Evolutionary conservation across 257 asterid species (phyloP).

Genomic region (Solanum pinnatisectum): DNA sequence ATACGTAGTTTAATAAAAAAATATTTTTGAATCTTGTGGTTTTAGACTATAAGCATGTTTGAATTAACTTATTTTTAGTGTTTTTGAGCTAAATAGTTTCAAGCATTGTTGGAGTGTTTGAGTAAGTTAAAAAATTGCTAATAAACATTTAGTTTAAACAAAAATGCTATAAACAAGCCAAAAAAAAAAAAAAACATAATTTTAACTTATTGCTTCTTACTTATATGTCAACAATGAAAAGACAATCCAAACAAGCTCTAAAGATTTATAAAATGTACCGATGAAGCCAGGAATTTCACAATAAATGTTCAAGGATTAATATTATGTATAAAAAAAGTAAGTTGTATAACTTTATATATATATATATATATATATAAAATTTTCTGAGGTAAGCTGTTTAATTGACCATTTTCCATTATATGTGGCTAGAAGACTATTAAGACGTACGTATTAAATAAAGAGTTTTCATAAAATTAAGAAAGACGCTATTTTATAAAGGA

Average conservation of each 20-base stretch:
- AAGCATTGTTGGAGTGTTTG: background rate
- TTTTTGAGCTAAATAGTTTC: background rate
- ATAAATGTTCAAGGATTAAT: background rate
- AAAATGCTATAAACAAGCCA: too few species aligned
- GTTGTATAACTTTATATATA: background rate
- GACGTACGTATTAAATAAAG: background rate
- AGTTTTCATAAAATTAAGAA: background rate
- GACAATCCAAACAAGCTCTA: background rate
- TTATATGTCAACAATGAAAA: background rate
- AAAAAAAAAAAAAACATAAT: background rate
- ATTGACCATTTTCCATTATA: background rate
- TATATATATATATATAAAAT: background rate
- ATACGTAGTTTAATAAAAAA: too few species aligned
- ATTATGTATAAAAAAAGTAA: background rate
- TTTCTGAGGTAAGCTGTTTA: background rate
- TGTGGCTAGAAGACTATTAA: background rate
- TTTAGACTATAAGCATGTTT: background rate
- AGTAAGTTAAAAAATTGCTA: too few species aligned
- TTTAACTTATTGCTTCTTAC: too few species aligned
- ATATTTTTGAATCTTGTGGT: fast-evolving
- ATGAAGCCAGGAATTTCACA: background rate
- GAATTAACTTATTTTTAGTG: too few species aligned
- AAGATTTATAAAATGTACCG: background rate
- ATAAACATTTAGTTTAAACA: background rate
- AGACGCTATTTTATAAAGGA: too few species aligned